Conservation (phyloP, 306 rosid species). For the Cicer pinnatifidum region DNA sequence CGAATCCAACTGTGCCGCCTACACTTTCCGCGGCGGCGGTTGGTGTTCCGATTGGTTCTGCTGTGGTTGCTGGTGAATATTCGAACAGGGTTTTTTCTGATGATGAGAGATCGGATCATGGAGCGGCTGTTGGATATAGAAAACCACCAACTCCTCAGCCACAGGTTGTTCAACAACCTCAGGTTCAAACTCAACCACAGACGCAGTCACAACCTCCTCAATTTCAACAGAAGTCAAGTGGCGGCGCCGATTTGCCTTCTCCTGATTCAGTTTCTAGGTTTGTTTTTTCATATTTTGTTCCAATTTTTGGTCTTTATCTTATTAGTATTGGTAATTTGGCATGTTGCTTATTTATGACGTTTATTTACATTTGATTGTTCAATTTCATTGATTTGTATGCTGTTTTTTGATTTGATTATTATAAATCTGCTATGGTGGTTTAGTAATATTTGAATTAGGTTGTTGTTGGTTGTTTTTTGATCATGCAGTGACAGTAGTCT, state of each 20-base stretch:
- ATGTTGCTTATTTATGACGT: slow-evolving; percentile 5
- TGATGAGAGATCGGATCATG: slow-evolving; percentile 95
- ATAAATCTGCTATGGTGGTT: background rate
- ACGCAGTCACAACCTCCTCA: slow-evolving; percentile 52
- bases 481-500: slow-evolving; percentile 78
- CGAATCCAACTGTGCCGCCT: slow-evolving; percentile 64
- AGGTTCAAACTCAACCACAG: slow-evolving; percentile 42
- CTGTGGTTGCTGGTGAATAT: slow-evolving; percentile 56
- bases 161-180: slow-evolving; percentile 42
- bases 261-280: slow-evolving; percentile 98
- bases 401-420: slow-evolving; percentile 11
- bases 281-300: slow-evolving; percentile 4
- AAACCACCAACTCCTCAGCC: slow-evolving; percentile 61
- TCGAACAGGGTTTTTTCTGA: slow-evolving; percentile 67
- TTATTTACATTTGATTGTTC: slow-evolving; percentile 9
- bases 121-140: slow-evolving; percentile 60
- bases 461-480: slow-evolving; percentile 42
- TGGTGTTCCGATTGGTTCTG: slow-evolving; percentile 50
- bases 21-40: slow-evolving; percentile 46
- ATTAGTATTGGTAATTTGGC: background rate
- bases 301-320: background rate
- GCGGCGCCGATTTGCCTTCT: slow-evolving; percentile 69
- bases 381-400: background rate
- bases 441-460: slow-evolving; percentile 48
- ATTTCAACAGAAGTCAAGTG: slow-evolving; percentile 71